A percentile compares a stretch with the other conserved stretches of the same genome.
phyloP scores from a whole-genome alignment of 2,329 filamentous ascomycete species.

The Sordariomycetes sp. region DNA sequence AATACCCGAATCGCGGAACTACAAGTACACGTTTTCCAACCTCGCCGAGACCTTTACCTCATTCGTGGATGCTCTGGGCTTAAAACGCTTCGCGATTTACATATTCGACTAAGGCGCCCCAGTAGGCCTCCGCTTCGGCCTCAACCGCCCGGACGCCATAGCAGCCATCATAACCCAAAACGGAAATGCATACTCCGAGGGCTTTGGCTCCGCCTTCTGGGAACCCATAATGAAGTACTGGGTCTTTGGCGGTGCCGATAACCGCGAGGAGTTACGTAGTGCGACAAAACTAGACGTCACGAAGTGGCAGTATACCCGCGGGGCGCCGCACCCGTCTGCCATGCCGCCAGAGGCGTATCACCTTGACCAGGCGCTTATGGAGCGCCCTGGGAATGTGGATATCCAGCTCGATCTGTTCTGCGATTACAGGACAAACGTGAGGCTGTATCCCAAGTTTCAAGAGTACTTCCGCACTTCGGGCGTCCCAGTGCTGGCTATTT shows the following conservation, averaged over 20 bases:
- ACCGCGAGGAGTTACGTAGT: conserved; percentile 20
- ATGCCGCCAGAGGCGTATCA: conserved; percentile 30
- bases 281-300: conserved; percentile 21
- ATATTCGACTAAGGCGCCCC: conserved; percentile 53
- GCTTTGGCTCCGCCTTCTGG: conserved; percentile 36
- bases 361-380: conserved; percentile 37
- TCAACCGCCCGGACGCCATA: conserved; percentile 30
- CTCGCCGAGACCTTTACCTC: conserved; percentile 30
- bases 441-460: conserved; percentile 40
- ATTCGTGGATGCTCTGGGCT: conserved; percentile 31
- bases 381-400: conserved; percentile 33
- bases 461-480: conserved; percentile 34
- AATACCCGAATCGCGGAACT: conserved; percentile 22
- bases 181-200: conserved; percentile 46
- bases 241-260: conserved; percentile 19
- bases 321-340: conserved; percentile 16
- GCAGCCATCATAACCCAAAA: conserved; percentile 44
- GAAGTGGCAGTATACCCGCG: conserved; percentile 28
- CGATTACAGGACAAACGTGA: conserved; percentile 41
- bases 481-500: conserved; percentile 40
- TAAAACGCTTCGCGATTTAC: conserved; percentile 38
- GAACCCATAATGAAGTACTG: conserved; percentile 30
- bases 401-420: conserved; percentile 42
- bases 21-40: conserved; percentile 39
- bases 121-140: conserved; percentile 36